phyloP scores from a whole-genome alignment of 352 stramenopile genomes.

The Elongisporangium prolatum region DNA sequence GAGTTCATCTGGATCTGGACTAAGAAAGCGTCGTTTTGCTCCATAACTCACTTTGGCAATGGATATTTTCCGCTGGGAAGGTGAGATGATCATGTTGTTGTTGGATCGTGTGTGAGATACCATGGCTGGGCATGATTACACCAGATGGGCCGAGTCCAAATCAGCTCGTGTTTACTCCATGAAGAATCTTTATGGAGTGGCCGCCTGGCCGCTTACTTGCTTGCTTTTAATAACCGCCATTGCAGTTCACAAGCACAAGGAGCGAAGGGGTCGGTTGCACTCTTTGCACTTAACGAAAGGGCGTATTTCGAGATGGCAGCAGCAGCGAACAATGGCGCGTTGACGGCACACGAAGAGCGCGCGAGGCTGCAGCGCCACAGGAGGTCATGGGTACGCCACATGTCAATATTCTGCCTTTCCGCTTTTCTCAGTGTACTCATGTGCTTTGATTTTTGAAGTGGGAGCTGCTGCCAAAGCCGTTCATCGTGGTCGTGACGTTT shows the following conservation, averaged over 20 bases:
- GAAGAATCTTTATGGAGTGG: neutral
- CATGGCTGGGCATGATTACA: neutral
- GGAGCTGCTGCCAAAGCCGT: slow-evolving; percentile 17
- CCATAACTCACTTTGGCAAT: neutral
- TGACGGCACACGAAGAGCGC: neutral
- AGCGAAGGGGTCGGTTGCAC: neutral
- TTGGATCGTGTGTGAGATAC: neutral
- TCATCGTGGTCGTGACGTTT: slow-evolving; percentile 17
- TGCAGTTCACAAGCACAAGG: neutral
- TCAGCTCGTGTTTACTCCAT: neutral
- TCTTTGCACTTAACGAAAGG: neutral
- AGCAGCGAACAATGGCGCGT: neutral
- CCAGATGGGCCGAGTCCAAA: neutral
- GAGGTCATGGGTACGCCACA: neutral
- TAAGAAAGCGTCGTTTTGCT: neutral
- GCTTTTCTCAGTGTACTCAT: too few species aligned
- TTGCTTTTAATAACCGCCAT: neutral
- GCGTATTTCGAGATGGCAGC: neutral
- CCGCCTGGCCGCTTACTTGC: neutral
- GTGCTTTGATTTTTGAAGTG: slow-evolving; percentile 10
- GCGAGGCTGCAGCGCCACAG: neutral
- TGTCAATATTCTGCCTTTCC: neutral
- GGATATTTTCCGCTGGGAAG: neutral
- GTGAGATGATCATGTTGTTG: neutral
- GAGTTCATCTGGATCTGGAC: neutral